Conservation (phyloP, 805 yeast genomes). For the Suhomyces emberorum region DNA sequence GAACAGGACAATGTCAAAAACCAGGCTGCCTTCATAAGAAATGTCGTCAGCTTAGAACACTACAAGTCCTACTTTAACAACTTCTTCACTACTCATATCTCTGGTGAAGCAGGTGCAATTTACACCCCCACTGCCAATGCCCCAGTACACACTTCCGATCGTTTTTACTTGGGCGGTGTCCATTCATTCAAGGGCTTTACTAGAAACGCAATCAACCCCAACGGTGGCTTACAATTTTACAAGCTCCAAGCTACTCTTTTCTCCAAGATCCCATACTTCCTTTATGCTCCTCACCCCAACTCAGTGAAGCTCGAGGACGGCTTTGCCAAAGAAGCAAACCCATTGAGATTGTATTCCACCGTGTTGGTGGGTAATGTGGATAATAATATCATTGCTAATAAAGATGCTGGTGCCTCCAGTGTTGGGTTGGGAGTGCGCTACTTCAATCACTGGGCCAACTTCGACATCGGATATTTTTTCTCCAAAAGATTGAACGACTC, state of each 20-base stretch:
- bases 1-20: constrained; percentile 21
- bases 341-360: constrained; percentile 55
- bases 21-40: constrained; percentile 31
- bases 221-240: constrained; percentile 67
- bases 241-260: constrained; percentile 59
- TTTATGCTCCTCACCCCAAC: constrained; percentile 17
- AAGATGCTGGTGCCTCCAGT: constrained; percentile 19
- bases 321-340: constrained; percentile 23
- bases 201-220: constrained; percentile 63
- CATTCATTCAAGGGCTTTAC: constrained; percentile 69
- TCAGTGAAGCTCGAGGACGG: constrained; percentile 8
- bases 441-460: constrained; percentile 38
- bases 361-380: constrained; percentile 62
- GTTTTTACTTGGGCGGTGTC: constrained; percentile 81
- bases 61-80: constrained; percentile 44
- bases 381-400: constrained; percentile 22
- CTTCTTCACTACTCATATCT: constrained; percentile 47
- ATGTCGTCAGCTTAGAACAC: constrained; percentile 25
- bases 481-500: constrained; percentile 22
- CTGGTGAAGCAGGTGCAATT: constrained; percentile 56
- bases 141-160: constrained; percentile 64
- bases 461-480: constrained; percentile 39
- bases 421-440: constrained; percentile 38
- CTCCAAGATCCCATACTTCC: constrained; percentile 53
- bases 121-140: constrained; percentile 27